Percentiles rank a stretch among this genome's conserved stretches.
Evolutionary conservation across 345 rosid genomes (phyloP).

Genomic region (Raphanus sativus): DNA sequence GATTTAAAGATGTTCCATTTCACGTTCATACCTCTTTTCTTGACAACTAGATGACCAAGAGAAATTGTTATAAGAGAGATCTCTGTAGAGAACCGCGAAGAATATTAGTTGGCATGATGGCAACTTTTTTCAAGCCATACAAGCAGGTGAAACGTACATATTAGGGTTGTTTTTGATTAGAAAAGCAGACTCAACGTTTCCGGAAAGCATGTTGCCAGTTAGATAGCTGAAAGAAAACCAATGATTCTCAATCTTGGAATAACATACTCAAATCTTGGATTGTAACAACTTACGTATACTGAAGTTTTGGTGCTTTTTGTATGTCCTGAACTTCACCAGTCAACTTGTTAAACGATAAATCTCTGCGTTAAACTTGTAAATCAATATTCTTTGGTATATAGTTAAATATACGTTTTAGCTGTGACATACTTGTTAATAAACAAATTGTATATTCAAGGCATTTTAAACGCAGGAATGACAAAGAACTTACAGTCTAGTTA

Average conservation of each 20-base stretch:
- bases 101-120: background rate
- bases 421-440: background rate
- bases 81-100: background rate
- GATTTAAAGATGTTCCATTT: background rate
- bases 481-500: conserved; percentile 7
- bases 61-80: conserved; percentile 33
- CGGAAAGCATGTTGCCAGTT: conserved; percentile 6
- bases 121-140: background rate
- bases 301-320: background rate
- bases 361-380: conserved; percentile 20
- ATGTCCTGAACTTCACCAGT: conserved; percentile 11
- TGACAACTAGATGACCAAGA: conserved; percentile 17
- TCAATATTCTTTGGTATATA: background rate
- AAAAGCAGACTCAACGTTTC: background rate
- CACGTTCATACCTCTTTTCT: conserved; percentile 11
- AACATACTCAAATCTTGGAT: background rate
- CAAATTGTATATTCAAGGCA: background rate
- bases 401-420: background rate
- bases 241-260: background rate
- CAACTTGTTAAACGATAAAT: conserved; percentile 33
- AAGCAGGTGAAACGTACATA: conserved; percentile 10
- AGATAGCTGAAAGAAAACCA: background rate
- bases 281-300: conserved; percentile 21
- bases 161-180: background rate
- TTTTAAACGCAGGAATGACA: background rate